Conservation (phyloP, 257 asterid genomes). For the Cinchona pubescens region DNA sequence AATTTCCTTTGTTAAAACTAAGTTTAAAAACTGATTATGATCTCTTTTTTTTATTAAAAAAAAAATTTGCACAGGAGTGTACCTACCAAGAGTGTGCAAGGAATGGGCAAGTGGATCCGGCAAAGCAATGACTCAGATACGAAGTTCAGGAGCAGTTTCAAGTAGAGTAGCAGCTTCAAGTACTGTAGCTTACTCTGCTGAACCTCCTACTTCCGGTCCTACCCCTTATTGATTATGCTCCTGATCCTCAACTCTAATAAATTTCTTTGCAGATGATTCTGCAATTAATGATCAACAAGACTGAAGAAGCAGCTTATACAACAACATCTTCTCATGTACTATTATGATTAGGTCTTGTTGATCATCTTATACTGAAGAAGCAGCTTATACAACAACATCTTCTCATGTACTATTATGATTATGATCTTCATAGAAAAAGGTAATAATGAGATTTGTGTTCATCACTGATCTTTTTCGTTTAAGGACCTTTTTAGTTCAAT, state of each 20-base stretch:
- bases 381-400: not conserved
- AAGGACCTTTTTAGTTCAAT: not conserved
- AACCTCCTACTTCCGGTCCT: not conserved
- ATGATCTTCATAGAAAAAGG: not conserved
- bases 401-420: not conserved
- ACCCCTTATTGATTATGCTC: not conserved
- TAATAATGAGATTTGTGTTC: not conserved
- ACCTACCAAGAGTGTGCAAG: constrained; percentile 42
- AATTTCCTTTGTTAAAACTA: not conserved
- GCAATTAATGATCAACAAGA: too few relatives aligned
- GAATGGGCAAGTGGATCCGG: constrained; percentile 21
- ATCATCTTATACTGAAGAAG: too few relatives aligned
- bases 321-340: too few relatives aligned
- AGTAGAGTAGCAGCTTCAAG: not conserved
- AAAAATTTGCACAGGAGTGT: constrained; percentile 38
- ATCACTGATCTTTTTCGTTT: too few relatives aligned
- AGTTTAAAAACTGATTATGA: not conserved
- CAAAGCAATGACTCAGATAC: constrained; percentile 38
- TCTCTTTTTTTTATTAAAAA: not conserved
- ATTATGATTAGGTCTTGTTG: too few relatives aligned
- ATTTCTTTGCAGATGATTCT: constrained; percentile 2
- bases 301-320: constrained; percentile 4
- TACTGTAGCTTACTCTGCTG: constrained; percentile 18
- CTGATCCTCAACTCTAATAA: not conserved
- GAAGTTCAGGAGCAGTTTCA: constrained; percentile 39